Conservation (phyloP, 306 rosid genomes). For the Quercus suber region DNA sequence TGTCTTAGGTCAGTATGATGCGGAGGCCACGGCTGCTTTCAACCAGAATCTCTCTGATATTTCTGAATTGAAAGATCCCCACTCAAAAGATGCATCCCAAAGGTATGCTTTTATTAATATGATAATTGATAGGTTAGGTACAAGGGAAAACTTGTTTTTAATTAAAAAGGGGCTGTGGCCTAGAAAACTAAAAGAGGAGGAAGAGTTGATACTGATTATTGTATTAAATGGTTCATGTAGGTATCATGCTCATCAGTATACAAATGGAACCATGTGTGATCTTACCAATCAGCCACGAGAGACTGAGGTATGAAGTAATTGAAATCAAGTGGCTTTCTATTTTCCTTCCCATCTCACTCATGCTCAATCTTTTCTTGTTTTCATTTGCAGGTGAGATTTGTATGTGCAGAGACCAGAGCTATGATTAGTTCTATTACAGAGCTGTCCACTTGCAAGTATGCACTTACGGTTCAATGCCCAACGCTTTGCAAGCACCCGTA, state of each 20-base stretch:
- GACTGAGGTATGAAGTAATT: conserved; percentile 66
- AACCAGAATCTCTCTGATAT: conserved; percentile 85
- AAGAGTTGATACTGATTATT: conserved; percentile 8
- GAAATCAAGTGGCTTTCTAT: background rate
- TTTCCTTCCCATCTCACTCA: conserved; percentile 13
- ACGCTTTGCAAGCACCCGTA: conserved; percentile 90
- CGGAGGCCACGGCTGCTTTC: conserved; percentile 72
- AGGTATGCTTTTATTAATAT: conserved; percentile 48
- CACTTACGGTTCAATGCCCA: conserved; percentile 86
- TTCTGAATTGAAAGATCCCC: conserved; percentile 88
- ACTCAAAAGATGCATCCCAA: conserved; percentile 90
- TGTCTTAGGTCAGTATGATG: conserved; percentile 76
- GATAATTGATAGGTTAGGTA: background rate
- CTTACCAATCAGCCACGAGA: conserved; percentile 86
- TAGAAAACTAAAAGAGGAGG: background rate
- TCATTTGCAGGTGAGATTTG: conserved; percentile 78
- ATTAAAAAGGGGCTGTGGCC: background rate
- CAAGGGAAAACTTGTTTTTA: background rate
- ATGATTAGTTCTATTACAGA: conserved; percentile 91
- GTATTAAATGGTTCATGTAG: conserved; percentile 36
- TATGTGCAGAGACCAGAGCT: conserved; percentile 78
- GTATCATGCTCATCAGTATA: conserved; percentile 90
- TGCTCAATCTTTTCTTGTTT: background rate
- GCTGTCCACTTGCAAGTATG: conserved; percentile 96
- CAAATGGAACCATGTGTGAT: conserved; percentile 86